Base-by-base conservation (phyloP, 768 basidiomycete species). In the Crucibulum laeve region DNA sequence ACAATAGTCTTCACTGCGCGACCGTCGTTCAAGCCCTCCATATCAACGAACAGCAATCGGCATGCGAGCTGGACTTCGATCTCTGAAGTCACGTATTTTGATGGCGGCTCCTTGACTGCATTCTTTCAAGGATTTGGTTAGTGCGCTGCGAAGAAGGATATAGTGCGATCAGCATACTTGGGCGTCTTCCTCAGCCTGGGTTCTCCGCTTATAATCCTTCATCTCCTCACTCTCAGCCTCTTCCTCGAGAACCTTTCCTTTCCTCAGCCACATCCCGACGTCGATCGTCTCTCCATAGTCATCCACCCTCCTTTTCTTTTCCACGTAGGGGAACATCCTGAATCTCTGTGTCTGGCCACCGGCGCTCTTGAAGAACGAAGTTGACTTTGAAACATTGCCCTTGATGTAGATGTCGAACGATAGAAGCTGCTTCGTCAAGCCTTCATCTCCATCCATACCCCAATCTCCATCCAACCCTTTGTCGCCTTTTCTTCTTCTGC, bases 341-440 rank as follows among this genome's bases (percentile, higher is more conserved):
- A 89, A 98, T 41, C 96, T 73, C 50, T 87, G 89, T 13, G 76
- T 68, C 51, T 87, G 83, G 7, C 74, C 71, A 11, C 80, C 80
- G 6, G 80, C 69, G 45, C 70, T 84, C 61, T 91, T 92, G 74
- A 93, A 95, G 68, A 92, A 93, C 2, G 85, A 84, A 1, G 82
- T 87, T 19, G 86, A 73, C 51, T 88, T 87, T 21, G 87, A 84
- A 36, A 93, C 89, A 49, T 95, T 92, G n/a, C 94, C 94, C 61
- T 95, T 96, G 48, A 98, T 75, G 61, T 91, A 98, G 52, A 98
- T 96, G 63, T 99, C 96, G 54, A 89, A 99, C 1, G 91, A 94
- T 28, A 94, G 65, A 42, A 86, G 63, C 30, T 87, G 82, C 53
- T 80, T 84, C 11, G 82, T 81, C 42, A 82, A 56, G 1, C 82